Base-by-base conservation (phyloP, 257 asterid genomes). In the Petrea volubilis region DNA sequence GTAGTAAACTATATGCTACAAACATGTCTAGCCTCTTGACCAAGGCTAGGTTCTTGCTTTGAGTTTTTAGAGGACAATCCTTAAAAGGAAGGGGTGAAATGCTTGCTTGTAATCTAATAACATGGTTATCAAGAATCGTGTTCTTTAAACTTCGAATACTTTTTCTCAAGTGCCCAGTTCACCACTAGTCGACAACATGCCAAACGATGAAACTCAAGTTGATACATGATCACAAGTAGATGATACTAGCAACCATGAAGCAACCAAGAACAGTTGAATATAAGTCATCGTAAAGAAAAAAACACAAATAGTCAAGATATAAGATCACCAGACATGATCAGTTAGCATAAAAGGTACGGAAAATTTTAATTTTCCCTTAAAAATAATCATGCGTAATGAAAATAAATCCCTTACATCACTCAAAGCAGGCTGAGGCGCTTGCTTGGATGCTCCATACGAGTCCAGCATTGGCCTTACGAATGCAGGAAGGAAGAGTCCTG, bases 401-500 rank as follows among this genome's bases (percentile, higher is more conserved):
- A 59, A 47, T 7, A 7, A 40, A 73, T 44, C 53, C 79, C 98
- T 87, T 78, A 93, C 98, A 67, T 93, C 96, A 62, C 78, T 81
- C 55, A 90, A 80, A 56, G 86, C 87, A 56, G 96, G 83, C 21
- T 77, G 91, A 25, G 97, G 92, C 27, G 84, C 95, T 77, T 86
- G 84, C 85, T 93, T 86, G 49, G 97, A 61, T 34, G 96, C 51
- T 86, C 87, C 96, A 70, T 83, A 79, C 17, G 98, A 93, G 78
- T 93, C 97, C 57, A 90, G 82, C 20, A 93, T 90, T 71, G 98
- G 98, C 80, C 97, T 93, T 69, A 93, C 98, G 40, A 93, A 93
- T 2, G 98, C 98, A 51, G 97, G 98, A 74, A 93, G 97, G 80
- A 93, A 87, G 53, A 93, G 89, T 64, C 98, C 98, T 93, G 90